Base-by-base conservation (phyloP, 169 alveolate species). In the Cryptosporidium muris region DNA sequence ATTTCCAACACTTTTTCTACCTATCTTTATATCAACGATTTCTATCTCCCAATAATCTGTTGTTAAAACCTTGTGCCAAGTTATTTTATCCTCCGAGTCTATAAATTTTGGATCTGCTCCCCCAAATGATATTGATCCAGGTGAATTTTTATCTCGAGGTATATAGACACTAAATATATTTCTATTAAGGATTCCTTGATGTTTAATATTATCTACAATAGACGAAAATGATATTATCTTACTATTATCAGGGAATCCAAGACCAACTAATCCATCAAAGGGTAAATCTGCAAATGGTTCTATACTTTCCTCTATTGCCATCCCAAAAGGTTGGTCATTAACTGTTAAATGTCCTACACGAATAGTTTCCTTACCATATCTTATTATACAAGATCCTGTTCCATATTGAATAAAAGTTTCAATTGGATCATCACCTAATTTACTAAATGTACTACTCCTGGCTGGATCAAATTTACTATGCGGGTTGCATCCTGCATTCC, bases 251-350 rank as follows among this genome's bases (percentile, higher is more conserved):
- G 97, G 95, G 80, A 95, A 94, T 47, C 98, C 98, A 65, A 95
- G 92, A 14, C 98, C 98, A 53, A 95, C 95, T 42, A 95, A 91
- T 63, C 98, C 98, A 80, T 95, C 98, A 68, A 95, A 95, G 12
- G 98, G 98, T 52, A 94, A 81, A 6, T 92, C 96, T 9, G 94
- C 95, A 80, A 94, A 94, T 43, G 97, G 97, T 81, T 91, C 92
- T 47, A 90, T 80, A 16, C 96, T 90, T 66, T 93, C 98, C 54
- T 91, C 93, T 36, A 94, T 90, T 2, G 97, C 96, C 82, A 95
- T 89, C 34, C 97, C 97, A 40, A 95, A 82, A 11, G 95, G 90
- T 85, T 95, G 97, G 63, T 94, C 89, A 36, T 91, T 92, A 45
- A 94, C 60, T 45, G 54, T 74, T 51, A 74, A 74, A 81, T 80